Base-by-base conservation (phyloP, 2,329 filamentous ascomycete genomes). In the Nemania abortiva region DNA sequence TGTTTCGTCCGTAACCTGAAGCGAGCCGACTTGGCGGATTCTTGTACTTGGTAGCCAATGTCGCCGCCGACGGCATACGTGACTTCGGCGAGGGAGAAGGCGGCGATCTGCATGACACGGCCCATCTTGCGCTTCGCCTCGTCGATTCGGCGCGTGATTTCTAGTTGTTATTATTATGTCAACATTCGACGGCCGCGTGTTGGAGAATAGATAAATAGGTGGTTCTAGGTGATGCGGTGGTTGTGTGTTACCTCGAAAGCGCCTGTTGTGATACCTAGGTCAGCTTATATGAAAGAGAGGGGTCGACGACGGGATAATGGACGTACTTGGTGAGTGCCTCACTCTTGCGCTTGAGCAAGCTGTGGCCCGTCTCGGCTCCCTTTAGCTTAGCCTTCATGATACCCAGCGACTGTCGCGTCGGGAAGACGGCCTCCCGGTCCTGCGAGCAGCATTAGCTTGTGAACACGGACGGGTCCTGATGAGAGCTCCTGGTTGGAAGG, bases 121-220 rank as follows among this genome's bases (percentile, higher is more conserved):
- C 96, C 96, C 95, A 99, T 99, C 86, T 99, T 99, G 76, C 95
- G 92, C 84, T 99, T 99, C 50, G 96, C 96, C 82, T 99, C 96
- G 84, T 99, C 95, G 82, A 99, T 99, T 78, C 96, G 92, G 80
- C 91, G 90, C 58, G 96, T 98, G 78, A 99, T 99, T 78, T 99
- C 96, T 93, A 80, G 20, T 15, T n/a, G n/a, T n/a, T n/a, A n/a
- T 24, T 3, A 18, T 24, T 6, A 24, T n/a, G 42, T 72, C 20
- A 71, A 63, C 37, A 63, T 53, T 45, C 29, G 24, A 52, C n/a
- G n/a, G n/a, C 55, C 55, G 55, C 50, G 56, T 2, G 10, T 37
- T 15, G 27, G 47, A 52, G 34, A 11, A 31, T 22, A 55, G 6
- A 47, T 37, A 31, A 24, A 9, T 34, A 9, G 31, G 31, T 34